Base-by-base conservation (phyloP, 768 basidiomycete species). In the Pisolithus albus region DNA sequence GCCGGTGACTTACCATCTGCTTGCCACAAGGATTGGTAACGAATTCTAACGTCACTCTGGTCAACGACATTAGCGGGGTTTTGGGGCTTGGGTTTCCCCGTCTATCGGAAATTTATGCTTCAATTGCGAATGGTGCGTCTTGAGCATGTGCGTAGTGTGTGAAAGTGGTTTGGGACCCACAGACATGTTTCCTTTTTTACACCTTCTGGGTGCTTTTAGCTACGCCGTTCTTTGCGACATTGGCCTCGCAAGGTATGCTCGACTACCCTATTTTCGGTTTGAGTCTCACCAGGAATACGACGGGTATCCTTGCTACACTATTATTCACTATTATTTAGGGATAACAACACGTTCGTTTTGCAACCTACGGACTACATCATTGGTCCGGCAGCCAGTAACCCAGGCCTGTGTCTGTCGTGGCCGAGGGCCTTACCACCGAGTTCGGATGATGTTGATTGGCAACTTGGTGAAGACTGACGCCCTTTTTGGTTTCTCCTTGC, bases 261-360 rank as follows among this genome's bases (percentile, higher is more conserved):
- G 78, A 81, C 32, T 91, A 88, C 61, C 88, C 88, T 1, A 60
- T 91, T 8, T 90, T 90, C 58, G 86, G 83, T n/a, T 58, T 91
- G 24, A 82, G 76, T 58, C 68, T 90, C 55, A 78, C 80, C 1
- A 70, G 73, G 41, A 82, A 84, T 59, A 61, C 68, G 2, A 77
- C 74, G 10, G 88, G 88, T 9, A 76, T 80, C 18, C 70, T 91
- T 18, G 69, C 87, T 2, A 57, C n/a, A n/a, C n/a, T n/a, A n/a
- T n/a, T n/a, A n/a, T n/a, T n/a, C n/a, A n/a, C n/a, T n/a, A n/a
- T n/a, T n/a, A n/a, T n/a, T n/a, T n/a, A n/a, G n/a, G n/a, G n/a
- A n/a, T n/a, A n/a, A n/a, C n/a, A n/a, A n/a, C n/a, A n/a, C n/a
- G n/a, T n/a, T n/a, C n/a, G n/a, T n/a, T n/a, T n/a, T n/a, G n/a